Conservation (phyloP, 495 filamentous ascomycete genomes). For the Daldinia decipiens region DNA sequence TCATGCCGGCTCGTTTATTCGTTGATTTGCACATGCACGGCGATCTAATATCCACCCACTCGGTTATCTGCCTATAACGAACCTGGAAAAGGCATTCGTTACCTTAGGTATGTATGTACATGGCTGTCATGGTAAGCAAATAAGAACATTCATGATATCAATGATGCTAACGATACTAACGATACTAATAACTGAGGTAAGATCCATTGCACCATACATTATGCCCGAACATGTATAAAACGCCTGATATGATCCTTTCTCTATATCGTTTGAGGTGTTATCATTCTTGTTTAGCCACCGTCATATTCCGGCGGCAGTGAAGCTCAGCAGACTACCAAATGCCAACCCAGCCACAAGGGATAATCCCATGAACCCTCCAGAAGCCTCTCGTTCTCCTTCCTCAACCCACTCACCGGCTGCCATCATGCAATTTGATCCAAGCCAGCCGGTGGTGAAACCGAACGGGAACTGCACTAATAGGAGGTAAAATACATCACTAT, state of each 20-base stretch:
- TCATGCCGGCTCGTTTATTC: conserved; percentile 34
- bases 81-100: not conserved
- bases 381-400: conserved; percentile 81
- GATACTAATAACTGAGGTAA: conserved; percentile 29
- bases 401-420: conserved; percentile 81
- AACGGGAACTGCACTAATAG: conserved; percentile 83
- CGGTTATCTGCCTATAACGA: conserved; percentile 30
- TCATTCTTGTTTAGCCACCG: not conserved
- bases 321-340: conserved; percentile 88
- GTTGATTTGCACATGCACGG: conserved; percentile 30
- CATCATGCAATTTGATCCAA: conserved; percentile 91
- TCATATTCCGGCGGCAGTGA: conserved; percentile 68
- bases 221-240: conserved; percentile 11
- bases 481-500: conserved; percentile 89
- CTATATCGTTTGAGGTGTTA: conserved; percentile 5
- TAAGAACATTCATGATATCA: conserved; percentile 12
- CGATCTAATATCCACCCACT: conserved; percentile 43
- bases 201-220: conserved; percentile 30
- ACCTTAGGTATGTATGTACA: too few species aligned
- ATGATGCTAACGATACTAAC: not conserved
- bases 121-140: conserved; percentile 8
- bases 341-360: conserved; percentile 85
- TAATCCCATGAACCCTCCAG: conserved; percentile 93
- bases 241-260: conserved; percentile 21
- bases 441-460: conserved; percentile 84